Evolutionary conservation across 805 yeast species (phyloP), one percentile per base, ranked within the genome.

Genomic region (Scheffersomyces stipitis): DNA sequence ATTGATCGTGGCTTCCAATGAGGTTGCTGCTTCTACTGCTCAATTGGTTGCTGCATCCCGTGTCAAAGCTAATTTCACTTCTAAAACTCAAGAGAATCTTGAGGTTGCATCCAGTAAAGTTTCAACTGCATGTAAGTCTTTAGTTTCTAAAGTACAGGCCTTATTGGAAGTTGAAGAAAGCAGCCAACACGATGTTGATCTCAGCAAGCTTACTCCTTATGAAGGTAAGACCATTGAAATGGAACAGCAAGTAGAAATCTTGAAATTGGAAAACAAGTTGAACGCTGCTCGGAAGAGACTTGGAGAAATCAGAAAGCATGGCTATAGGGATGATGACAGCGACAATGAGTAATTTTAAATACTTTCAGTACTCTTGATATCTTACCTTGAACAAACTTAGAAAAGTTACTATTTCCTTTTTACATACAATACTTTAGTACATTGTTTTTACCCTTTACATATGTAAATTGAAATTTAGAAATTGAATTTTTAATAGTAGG

Each of bases 231-330:
- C 95, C 0, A 76, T 78, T 15, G 93, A 89, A 51, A 86, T 88
- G 95, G 95, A 87, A 55, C 96, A 87, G 60, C 96, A 88, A 58
- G 96, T 88, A 5, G 90, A 86, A 55, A 88, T 89, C 34, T 69
- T 88, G 60, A 86, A 85, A 59, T 69, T 88, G 38, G 96, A 88
- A 52, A 85, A 85, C 49, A 76, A 83, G 31, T 69, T 89, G 48
- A 65, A 64, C 31, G 60, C 76, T 15, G 93, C 96, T 1, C 73
- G 96, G 57, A 86, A 85, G 64, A 76, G 85, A 51, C 68, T 88
- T 43, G 93, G 95, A 18, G 95, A 86, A 48, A 88, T 89, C 42
- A 71, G 96, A 58, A 84, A 83, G 59, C 79, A 75, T 37, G 83
- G 90, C 38, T 88, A 88, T 58, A 70, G 73, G 41, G 86, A 80